Conservation (phyloP, 805 yeast genomes). For the Teunomyces barrocoloradensis region DNA sequence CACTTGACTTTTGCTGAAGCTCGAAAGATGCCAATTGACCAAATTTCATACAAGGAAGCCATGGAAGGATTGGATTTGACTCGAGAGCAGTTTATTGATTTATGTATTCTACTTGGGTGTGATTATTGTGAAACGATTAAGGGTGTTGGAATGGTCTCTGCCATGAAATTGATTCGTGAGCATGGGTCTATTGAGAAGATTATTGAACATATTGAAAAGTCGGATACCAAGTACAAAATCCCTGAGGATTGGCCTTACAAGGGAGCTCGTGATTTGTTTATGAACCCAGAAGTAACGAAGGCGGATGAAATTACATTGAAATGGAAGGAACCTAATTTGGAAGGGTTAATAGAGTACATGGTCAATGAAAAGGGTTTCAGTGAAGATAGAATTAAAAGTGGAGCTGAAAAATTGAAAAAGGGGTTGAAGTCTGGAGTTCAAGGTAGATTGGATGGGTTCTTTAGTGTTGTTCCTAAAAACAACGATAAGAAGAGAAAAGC, state of each 20-base stretch:
- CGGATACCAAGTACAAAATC: conserved; percentile 65
- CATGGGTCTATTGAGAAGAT: conserved; percentile 79
- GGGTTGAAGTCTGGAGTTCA: conserved; percentile 84
- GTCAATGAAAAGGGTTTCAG: conserved; percentile 86
- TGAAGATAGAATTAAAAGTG: conserved; percentile 87
- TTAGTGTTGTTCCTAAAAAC: conserved; percentile 57
- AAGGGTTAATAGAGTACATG: conserved; percentile 78
- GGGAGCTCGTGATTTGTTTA: conserved; percentile 81
- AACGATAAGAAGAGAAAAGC: conserved; percentile 34
- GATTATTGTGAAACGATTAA: conserved; percentile 94
- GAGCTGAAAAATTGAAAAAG: conserved; percentile 81
- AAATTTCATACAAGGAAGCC: conserved; percentile 65
- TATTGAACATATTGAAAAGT: conserved; percentile 58
- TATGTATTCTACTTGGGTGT: conserved; percentile 92
- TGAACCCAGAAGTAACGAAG: conserved; percentile 73
- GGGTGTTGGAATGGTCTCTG: conserved; percentile 97
- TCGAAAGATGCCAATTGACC: conserved; percentile 87
- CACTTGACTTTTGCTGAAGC: conserved; percentile 94
- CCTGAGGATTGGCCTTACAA: conserved; percentile 95
- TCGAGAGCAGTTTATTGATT: conserved; percentile 73
- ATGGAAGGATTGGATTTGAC: conserved; percentile 77
- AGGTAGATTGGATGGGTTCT: conserved; percentile 90
- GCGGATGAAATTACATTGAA: conserved; percentile 65
- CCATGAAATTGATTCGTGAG: conserved; percentile 81
- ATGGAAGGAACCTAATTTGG: conserved; percentile 88